Percentiles rank a stretch among this genome's conserved stretches.
Conservation (phyloP, 1,284 basidiomycete species). For the Ceratobasidium sp. region DNA sequence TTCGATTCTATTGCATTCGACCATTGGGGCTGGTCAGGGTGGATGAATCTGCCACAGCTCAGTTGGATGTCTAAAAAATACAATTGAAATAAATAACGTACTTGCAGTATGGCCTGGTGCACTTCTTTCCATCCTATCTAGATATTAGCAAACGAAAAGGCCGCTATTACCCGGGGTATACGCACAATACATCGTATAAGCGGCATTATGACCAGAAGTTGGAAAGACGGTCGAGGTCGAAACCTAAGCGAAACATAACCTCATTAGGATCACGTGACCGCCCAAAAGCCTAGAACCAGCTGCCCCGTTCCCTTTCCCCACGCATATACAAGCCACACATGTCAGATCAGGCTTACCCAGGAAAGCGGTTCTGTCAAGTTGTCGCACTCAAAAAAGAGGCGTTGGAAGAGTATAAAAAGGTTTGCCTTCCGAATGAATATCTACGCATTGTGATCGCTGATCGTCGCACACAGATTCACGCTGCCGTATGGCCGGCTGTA, state of each 20-base stretch:
- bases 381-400: slow-evolving; percentile 73
- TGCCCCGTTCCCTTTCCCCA: background rate
- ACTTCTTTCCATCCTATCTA: slow-evolving; percentile 19
- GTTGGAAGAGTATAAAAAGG: slow-evolving; percentile 68
- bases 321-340: slow-evolving; percentile 44
- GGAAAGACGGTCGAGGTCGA: background rate
- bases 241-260: slow-evolving; percentile 5
- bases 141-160: background rate
- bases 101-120: slow-evolving; percentile 5
- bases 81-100: slow-evolving; percentile 1
- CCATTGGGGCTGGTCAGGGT: slow-evolving; percentile 14
- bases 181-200: slow-evolving; percentile 16
- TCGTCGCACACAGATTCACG: slow-evolving; percentile 56
- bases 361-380: slow-evolving; percentile 73
- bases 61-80: background rate
- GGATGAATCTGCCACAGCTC: slow-evolving; percentile 3
- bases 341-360: slow-evolving; percentile 50
- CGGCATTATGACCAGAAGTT: background rate
- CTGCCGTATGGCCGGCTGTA: slow-evolving; percentile 72
- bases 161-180: background rate
- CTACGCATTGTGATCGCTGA: slow-evolving; percentile 3
- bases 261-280: slow-evolving; percentile 23
- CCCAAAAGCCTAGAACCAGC: slow-evolving; percentile 6
- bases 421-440: slow-evolving; percentile 40
- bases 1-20: slow-evolving; percentile 1